Conservation (phyloP, 805 yeast species). For the Lipomyces sp. region DNA sequence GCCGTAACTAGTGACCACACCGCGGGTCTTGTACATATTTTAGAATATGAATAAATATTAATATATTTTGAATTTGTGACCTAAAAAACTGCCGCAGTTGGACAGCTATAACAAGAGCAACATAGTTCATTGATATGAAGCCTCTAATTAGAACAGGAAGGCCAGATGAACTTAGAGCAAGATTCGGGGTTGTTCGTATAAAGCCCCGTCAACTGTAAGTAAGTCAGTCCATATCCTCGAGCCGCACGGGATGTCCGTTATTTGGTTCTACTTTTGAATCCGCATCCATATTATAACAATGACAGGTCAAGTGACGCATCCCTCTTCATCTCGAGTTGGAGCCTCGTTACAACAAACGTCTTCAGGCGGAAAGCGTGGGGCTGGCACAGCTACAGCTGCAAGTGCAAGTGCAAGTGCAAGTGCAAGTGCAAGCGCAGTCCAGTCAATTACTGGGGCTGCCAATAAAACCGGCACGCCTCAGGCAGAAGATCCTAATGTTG, state of each 20-base stretch:
- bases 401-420: neutral
- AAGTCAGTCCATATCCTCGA: too few species aligned
- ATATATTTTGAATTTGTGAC: neutral
- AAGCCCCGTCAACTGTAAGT: too few species aligned
- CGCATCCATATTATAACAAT: neutral
- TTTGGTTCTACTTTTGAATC: too few species aligned
- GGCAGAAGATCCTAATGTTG: conserved; percentile 16
- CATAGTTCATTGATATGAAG: too few species aligned
- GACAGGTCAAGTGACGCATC: conserved; percentile 2
- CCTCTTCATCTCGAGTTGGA: neutral
- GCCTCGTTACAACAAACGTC: neutral
- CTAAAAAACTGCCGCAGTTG: too few species aligned
- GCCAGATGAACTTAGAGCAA: too few species aligned
- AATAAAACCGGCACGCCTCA: neutral
- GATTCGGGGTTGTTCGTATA: too few species aligned
- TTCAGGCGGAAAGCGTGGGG: conserved; percentile 19
- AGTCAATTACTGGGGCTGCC: conserved; percentile 2
- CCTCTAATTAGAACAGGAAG: too few species aligned
- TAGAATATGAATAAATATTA: neutral
- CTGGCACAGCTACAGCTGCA: neutral
- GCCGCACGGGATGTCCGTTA: too few species aligned
- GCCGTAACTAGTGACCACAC: neutral
- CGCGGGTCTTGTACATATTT: neutral
- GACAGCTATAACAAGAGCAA: too few species aligned
- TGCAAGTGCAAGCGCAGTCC: neutral